Percentiles rank a stretch among this genome's conserved stretches.
Evolutionary conservation across 768 basidiomycete genomes (phyloP).

Genomic region (Leccinellum rugosiceps): DNA sequence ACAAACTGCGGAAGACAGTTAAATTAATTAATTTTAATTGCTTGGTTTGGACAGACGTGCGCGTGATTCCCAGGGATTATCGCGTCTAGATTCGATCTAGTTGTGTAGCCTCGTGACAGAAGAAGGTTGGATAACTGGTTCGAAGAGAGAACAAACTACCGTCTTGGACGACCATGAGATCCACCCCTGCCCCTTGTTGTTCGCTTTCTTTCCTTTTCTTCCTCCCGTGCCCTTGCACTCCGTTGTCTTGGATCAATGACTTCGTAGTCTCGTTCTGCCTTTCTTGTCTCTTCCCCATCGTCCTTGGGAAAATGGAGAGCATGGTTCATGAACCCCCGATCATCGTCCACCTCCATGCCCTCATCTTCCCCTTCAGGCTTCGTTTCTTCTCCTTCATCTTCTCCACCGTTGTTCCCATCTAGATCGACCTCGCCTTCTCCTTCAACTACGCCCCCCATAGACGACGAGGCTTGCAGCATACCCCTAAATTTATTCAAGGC

Average conservation of each 20-base stretch:
- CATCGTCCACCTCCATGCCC: conserved; percentile 75
- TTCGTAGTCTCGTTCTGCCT: conserved; percentile 84
- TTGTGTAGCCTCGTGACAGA: too few relatives aligned
- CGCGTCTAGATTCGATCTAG: too few relatives aligned
- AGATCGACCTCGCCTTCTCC: conserved; percentile 14
- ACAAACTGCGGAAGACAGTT: too few relatives aligned
- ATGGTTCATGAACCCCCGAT: conserved; percentile 72
- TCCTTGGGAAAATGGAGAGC: conserved; percentile 75
- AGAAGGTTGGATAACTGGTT: background rate
- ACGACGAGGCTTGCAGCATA: conserved; percentile 52
- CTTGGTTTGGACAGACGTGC: too few relatives aligned
- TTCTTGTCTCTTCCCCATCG: conserved; percentile 66
- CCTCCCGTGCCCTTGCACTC: conserved; percentile 71
- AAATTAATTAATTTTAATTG: too few relatives aligned
- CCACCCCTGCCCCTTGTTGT: conserved; percentile 26
- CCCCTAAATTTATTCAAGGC: conserved; percentile 68
- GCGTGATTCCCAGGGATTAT: too few relatives aligned
- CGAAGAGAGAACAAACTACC: conserved; percentile 11
- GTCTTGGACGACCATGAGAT: conserved; percentile 13
- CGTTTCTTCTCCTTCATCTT: conserved; percentile 7
- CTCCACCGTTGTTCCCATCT: conserved; percentile 21
- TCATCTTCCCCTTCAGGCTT: conserved; percentile 38
- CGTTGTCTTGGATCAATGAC: conserved; percentile 82
- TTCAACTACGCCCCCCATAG: conserved; percentile 26
- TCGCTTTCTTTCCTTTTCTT: conserved; percentile 66